Evolutionary conservation across 2,329 filamentous ascomycete species (phyloP).

Genomic region (Botrytis aclada): DNA sequence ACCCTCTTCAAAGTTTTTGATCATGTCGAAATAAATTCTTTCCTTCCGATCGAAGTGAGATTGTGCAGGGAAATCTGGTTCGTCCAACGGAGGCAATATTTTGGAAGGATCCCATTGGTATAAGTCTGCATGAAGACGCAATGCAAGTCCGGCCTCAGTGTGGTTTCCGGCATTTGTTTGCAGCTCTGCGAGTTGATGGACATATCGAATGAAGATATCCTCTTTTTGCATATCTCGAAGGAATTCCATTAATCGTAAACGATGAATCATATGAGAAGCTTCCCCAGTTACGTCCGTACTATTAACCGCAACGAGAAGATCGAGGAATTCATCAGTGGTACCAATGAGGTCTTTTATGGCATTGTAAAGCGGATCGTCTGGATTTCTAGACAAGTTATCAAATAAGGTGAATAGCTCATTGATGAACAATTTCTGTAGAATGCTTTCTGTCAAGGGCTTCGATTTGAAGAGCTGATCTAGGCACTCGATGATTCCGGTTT

Average conservation of each 20-base stretch:
- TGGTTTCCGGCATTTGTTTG: conserved; percentile 75
- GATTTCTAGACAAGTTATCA: conserved; percentile 61
- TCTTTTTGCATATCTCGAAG: conserved; percentile 95
- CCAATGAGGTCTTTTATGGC: conserved; percentile 76
- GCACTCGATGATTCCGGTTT: conserved; percentile 95
- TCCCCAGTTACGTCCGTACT: conserved; percentile 71
- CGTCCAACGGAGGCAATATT: conserved; percentile 62
- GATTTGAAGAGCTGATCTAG: conserved; percentile 87
- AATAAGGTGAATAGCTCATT: conserved; percentile 81
- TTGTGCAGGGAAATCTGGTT: conserved; percentile 78
- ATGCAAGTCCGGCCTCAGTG: conserved; percentile 82
- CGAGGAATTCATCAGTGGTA: conserved; percentile 86
- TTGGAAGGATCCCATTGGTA: conserved; percentile 84
- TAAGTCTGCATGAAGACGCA: conserved; percentile 86
- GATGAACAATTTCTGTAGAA: conserved; percentile 90
- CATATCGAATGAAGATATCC: conserved; percentile 93
- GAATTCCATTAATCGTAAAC: conserved; percentile 90
- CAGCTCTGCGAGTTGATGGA: conserved; percentile 81
- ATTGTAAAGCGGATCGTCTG: conserved; percentile 69
- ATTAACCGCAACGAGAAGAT: conserved; percentile 86
- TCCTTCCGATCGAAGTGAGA: conserved; percentile 91
- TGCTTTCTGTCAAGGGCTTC: conserved; percentile 81
- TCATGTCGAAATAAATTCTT: conserved; percentile 88
- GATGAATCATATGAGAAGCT: conserved; percentile 80
- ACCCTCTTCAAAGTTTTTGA: conserved; percentile 92